phyloP scores from a whole-genome alignment of 768 basidiomycete species.

The Pisolithus microcarpus region DNA sequence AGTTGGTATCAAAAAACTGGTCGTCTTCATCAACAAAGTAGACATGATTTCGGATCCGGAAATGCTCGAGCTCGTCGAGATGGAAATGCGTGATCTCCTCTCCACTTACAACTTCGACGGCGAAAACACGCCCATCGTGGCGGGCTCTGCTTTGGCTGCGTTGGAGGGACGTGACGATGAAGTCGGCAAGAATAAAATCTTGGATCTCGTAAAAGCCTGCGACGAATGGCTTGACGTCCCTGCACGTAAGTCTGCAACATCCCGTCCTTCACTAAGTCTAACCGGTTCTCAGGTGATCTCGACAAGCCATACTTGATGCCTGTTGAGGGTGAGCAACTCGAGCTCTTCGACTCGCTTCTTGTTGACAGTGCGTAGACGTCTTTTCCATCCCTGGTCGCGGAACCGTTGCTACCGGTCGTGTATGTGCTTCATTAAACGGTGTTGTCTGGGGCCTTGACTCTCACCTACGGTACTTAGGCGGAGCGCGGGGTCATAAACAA shows the following conservation, averaged over 20 bases:
- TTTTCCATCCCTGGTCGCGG: slow-evolving; percentile 99
- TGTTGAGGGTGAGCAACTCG: slow-evolving; percentile 57
- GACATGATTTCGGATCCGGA: slow-evolving; percentile 94
- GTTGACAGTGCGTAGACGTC: slow-evolving; percentile 45
- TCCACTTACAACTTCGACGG: slow-evolving; percentile 92
- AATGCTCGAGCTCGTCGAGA: slow-evolving; percentile 98
- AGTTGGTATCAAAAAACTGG: slow-evolving; percentile 94
- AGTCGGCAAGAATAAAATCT: slow-evolving; percentile 73
- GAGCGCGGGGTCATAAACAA: slow-evolving; percentile 90
- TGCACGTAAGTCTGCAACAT: slow-evolving; percentile 49
- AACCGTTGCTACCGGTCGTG: slow-evolving; percentile 93
- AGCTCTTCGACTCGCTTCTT: neutral
- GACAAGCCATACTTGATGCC: slow-evolving; percentile 98
- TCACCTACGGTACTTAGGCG: slow-evolving; percentile 39
- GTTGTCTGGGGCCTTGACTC: too few relatives aligned
- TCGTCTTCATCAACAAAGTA: slow-evolving; percentile 99
- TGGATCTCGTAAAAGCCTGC: slow-evolving; percentile 77
- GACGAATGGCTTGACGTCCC: slow-evolving; percentile 96
- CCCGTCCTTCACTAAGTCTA: neutral
- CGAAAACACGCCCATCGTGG: slow-evolving; percentile 95
- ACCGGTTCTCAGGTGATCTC: slow-evolving; percentile 63
- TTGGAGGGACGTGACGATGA: slow-evolving; percentile 79
- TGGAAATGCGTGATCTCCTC: slow-evolving; percentile 99
- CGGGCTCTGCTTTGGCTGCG: slow-evolving; percentile 95
- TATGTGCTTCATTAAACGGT: slow-evolving; percentile 28